Conservation (phyloP, 2,329 filamentous ascomycete genomes). For the Periconia sp. region DNA sequence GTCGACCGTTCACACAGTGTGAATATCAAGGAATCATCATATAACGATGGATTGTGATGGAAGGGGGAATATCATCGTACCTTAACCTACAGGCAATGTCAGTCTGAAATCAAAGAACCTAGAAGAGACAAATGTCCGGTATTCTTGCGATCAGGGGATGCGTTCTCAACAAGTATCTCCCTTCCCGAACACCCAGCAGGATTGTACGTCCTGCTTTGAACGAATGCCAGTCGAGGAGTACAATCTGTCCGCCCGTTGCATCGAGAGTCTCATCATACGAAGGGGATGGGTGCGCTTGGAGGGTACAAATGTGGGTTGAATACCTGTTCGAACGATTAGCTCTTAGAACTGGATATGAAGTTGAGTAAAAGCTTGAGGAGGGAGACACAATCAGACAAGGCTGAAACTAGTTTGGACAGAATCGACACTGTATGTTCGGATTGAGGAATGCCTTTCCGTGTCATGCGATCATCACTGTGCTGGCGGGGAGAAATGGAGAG, state of each 20-base stretch:
- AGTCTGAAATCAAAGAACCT: conserved; percentile 10
- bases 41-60: conserved; percentile 52
- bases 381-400: conserved; percentile 65
- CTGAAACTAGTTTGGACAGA: conserved; percentile 71
- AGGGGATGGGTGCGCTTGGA: conserved; percentile 19
- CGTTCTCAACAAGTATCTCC: conserved; percentile 71
- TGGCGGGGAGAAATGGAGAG: conserved; percentile 17
- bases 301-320: conserved; percentile 27
- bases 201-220: conserved; percentile 67
- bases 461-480: conserved; percentile 67
- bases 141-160: conserved; percentile 64
- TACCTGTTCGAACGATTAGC: conserved; percentile 43
- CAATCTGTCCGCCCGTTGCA: conserved; percentile 73
- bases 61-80: conserved; percentile 26
- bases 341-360: conserved; percentile 15
- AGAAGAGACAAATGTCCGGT: conserved; percentile 7
- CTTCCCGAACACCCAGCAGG: conserved; percentile 61
- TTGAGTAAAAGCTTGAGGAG: conserved; percentile 14
- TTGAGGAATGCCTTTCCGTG: conserved; percentile 74
- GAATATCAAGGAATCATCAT: conserved; percentile 72
- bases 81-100: conserved; percentile 32
- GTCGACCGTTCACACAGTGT: conserved; percentile 69
- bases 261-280: conserved; percentile 67
- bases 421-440: conserved; percentile 69
- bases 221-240: conserved; percentile 58